phyloP scores from a whole-genome alignment of 352 stramenopile species.

The Phytophthora syringae region DNA sequence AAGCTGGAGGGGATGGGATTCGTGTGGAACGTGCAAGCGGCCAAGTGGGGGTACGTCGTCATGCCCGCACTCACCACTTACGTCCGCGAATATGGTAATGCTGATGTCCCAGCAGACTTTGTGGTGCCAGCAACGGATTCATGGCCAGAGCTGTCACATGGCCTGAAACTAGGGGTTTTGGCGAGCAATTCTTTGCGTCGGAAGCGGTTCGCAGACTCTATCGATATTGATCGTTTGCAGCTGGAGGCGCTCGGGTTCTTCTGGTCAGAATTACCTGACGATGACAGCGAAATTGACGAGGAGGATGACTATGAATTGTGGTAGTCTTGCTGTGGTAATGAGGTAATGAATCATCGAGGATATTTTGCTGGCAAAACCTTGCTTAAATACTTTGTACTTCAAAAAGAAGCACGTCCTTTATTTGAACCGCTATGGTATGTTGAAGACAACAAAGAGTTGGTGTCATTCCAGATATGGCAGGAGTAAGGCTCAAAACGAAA shows the following conservation, averaged over 20 bases:
- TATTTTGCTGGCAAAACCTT: neutral
- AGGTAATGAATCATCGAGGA: too few relatives aligned
- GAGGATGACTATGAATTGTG: neutral
- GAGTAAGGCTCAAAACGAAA: too few relatives aligned
- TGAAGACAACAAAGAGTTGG: too few relatives aligned
- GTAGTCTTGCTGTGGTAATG: neutral
- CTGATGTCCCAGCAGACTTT: constrained; percentile 48
- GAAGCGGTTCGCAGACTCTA: constrained; percentile 50
- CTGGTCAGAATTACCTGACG: constrained; percentile 35
- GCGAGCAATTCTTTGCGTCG: constrained; percentile 29
- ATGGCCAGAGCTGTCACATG: constrained; percentile 48
- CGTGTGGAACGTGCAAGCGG: constrained; percentile 52
- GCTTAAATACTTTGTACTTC: too few relatives aligned
- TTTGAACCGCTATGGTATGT: too few relatives aligned
- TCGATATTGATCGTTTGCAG: constrained; percentile 55
- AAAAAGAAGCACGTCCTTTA: too few relatives aligned
- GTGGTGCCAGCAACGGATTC: constrained; percentile 45
- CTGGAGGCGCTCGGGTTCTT: constrained; percentile 59
- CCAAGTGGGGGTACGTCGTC: constrained; percentile 54
- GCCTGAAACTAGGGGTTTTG: constrained; percentile 47
- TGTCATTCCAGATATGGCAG: too few relatives aligned
- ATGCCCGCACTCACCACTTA: constrained; percentile 59
- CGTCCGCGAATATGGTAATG: constrained; percentile 40
- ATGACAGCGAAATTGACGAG: constrained; percentile 5
- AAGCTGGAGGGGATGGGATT: constrained; percentile 61